Evolutionary conservation across 2,329 filamentous ascomycete species (phyloP), one percentile per base, ranked within the genome.

Genomic region (Chaetomium sp.): DNA sequence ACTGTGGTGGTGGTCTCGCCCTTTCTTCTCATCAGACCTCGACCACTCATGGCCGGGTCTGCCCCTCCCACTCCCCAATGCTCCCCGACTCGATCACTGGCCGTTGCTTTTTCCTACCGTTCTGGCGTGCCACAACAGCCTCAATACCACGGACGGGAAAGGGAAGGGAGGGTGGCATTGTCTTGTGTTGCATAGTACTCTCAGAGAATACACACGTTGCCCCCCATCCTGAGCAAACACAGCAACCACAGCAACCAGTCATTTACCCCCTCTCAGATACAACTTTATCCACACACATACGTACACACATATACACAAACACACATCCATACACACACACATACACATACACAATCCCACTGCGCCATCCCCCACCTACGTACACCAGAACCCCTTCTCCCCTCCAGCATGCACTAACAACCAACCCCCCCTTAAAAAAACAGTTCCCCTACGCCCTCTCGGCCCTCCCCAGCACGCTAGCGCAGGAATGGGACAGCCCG

Each of bases 371-470:
- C n/a, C 31, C 19, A 29, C 51, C 10, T n/a, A 16, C 6, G 21
- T 7, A 54, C 31, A 33, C 27, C n/a, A n/a, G 9, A 3, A 54
- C n/a, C 16, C n/a, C 7, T 16, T 9, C n/a, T 9, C 29, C 10
- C 16, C 38, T 16, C 16, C 13, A 6, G 5, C 19, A 42, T 5
- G 38, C n/a, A 38, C 35, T 5, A 16, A 55, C 29, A 38, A 61
- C 62, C 60, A 62, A 45, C 53, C 58, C 23, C 47, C 9, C 33
- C 57, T 35, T 3, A 42, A 42, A 42, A 7, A 19, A 27, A 42
- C 67, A 93, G 90, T 94, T 92, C 75, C 91, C 91, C 31, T 93
- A 92, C 78, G 89, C 90, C 59, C 80, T 93, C 66, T 76, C 83
- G 58, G 85, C 83, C 56, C 85, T 94, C 57, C 87, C 89, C 56